phyloP scores from a whole-genome alignment of 1,284 basidiomycete genomes.

The Neolentinus lepideus region DNA sequence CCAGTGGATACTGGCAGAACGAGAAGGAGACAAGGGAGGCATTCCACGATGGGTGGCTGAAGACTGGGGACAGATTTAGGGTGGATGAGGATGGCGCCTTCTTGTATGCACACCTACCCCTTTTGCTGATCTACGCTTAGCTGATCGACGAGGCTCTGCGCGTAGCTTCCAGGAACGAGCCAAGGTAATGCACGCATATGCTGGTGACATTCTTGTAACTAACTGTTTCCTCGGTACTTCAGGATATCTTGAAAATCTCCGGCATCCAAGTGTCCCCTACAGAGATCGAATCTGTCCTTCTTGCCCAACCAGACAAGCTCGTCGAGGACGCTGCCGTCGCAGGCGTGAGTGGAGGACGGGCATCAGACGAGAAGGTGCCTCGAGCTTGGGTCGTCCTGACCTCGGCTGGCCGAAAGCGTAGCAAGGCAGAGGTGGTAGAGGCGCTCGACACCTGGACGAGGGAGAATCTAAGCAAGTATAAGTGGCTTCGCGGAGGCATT shows the following conservation, averaged over 20 bases:
- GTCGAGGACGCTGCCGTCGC: conserved; percentile 59
- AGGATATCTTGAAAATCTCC: conserved; percentile 71
- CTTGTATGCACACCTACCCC: conserved; percentile 43
- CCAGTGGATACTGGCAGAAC: conserved; percentile 66
- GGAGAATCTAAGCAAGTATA: conserved; percentile 52
- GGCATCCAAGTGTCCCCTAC: conserved; percentile 69
- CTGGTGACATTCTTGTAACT: not conserved
- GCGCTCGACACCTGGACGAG: conserved; percentile 53
- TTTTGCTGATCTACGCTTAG: not conserved
- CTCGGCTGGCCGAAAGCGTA: conserved; percentile 37
- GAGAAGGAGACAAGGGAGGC: conserved; percentile 56
- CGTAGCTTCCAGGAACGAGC: conserved; percentile 51
- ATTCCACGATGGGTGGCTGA: conserved; percentile 62
- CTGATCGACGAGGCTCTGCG: not conserved
- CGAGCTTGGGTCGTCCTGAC: conserved; percentile 71
- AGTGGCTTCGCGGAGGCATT: conserved; percentile 60
- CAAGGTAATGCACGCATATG: conserved; percentile 33
- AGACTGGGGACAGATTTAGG: conserved; percentile 63
- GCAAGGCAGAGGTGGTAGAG: conserved; percentile 32
- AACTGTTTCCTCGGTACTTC: not conserved
- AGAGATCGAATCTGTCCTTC: conserved; percentile 61
- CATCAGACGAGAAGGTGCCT: conserved; percentile 60
- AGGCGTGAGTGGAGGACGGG: conserved; percentile 61
- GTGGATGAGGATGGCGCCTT: conserved; percentile 52
- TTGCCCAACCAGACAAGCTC: conserved; percentile 49